Percentiles rank a stretch among this genome's conserved stretches.
These are phyloP conservation scores for Laetiporus sulphureus DNA, from an alignment of 1,284 basidiomycete genomes.

Conservation along the genomic window DNA sequence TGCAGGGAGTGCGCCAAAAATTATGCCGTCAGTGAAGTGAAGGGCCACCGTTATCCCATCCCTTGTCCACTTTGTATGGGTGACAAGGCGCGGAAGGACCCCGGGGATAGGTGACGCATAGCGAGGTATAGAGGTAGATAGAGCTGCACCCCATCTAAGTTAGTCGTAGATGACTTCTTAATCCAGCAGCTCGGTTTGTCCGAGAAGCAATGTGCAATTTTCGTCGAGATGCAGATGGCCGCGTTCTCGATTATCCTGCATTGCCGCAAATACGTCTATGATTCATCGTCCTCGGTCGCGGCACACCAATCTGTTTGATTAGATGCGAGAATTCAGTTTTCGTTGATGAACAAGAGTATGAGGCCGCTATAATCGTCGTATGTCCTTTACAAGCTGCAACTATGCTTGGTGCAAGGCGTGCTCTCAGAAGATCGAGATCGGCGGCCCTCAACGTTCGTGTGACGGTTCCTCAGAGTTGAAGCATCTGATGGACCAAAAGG, in stretches of 20 bases:
- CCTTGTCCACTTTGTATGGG: slow-evolving; percentile 50
- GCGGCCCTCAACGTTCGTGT: slow-evolving; percentile 42
- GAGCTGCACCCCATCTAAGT: slow-evolving; percentile 13
- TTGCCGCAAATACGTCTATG: slow-evolving; percentile 38
- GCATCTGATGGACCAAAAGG: slow-evolving; percentile 41
- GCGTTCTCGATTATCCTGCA: slow-evolving; percentile 45
- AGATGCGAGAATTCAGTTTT: slow-evolving; percentile 42
- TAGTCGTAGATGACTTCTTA: slow-evolving; percentile 36
- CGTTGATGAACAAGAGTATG: slow-evolving; percentile 42
- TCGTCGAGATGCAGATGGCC: slow-evolving; percentile 48
- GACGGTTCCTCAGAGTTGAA: slow-evolving; percentile 47
- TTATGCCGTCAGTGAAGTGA: slow-evolving; percentile 40
- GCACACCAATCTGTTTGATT: neutral
- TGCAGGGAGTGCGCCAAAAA: slow-evolving; percentile 47
- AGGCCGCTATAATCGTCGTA: slow-evolving; percentile 30
- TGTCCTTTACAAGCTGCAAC: slow-evolving; percentile 41
- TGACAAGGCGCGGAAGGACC: slow-evolving; percentile 23
- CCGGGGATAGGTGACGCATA: slow-evolving; percentile 26
- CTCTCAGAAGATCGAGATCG: slow-evolving; percentile 34
- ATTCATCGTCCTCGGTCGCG: neutral
- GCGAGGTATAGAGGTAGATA: neutral
- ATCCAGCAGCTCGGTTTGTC: slow-evolving; percentile 43
- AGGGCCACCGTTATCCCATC: slow-evolving; percentile 52
- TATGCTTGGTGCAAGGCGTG: slow-evolving; percentile 49
- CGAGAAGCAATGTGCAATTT: slow-evolving; percentile 38